Evolutionary conservation across 768 basidiomycete species (phyloP), one percentile per base, ranked within the genome.

Genomic region (Fistulinella prunicolor): DNA sequence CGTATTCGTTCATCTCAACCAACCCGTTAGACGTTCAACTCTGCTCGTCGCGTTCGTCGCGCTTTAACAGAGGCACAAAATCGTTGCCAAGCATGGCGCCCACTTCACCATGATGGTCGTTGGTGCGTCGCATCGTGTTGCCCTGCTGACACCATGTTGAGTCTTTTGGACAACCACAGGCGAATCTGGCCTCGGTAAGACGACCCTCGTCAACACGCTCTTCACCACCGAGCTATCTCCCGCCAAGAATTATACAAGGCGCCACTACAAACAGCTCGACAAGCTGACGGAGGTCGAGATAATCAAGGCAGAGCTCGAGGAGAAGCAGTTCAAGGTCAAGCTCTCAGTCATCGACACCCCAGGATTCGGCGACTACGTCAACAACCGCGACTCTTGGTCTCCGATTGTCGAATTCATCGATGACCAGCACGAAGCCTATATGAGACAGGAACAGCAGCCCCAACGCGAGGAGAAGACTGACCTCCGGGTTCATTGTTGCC

Each of bases 31-130:
- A 34, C 13, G 0, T 13, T 24, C 12, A 47, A 6, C 16, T 22
- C 32, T 34, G 12, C 38, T 35, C 26, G 17, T 40, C 39, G 32
- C 39, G 40, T 39, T 9, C 28, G 35, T 44, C 41, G 44, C 50
- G 55, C 24, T 29, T 29, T 12, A 44, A 41, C 67, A 97, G 94
- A 85, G 89, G 77, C 96, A 99, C 78, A 97, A 97, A 79, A 98
- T 98, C 66, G 94, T 98, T 55, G 94, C 93, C 54, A 95, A 97
- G 77, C 85, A 79, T 64, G 96, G 96, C 51, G 92, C 89, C 7
- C 94, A 97, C 74, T 97, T 97, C 74, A 98, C 96, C 49, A 82
- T 99, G 63, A 99, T 99, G 96, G 96, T 97, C 38, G 94, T 97
- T 51, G 96, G 96, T 92, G 45, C 38, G 58, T 49, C 6, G 12